Percentiles rank a stretch among this genome's conserved stretches.
Conservation (phyloP, 2,329 filamentous ascomycete genomes). For the Cytospora leucostoma region DNA sequence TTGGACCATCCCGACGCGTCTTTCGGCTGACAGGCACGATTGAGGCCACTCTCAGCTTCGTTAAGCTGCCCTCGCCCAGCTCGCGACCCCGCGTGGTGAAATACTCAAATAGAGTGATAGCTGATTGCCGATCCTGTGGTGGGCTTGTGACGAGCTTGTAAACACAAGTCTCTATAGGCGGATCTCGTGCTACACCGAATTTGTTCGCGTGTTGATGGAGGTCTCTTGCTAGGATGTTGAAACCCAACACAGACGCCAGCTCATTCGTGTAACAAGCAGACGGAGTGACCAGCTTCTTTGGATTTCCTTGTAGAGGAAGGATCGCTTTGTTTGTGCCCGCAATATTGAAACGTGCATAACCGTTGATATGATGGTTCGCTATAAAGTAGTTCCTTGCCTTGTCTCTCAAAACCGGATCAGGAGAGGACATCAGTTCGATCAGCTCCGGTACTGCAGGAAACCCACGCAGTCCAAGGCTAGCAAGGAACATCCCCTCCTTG, state of each 20-base stretch:
- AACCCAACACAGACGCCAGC: conserved; percentile 74
- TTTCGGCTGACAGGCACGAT: conserved; percentile 68
- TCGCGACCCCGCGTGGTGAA: conserved; percentile 77
- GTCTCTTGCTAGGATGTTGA: conserved; percentile 73
- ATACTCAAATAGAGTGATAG: conserved; percentile 77
- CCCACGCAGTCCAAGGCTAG: conserved; percentile 69
- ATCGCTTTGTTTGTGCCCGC: conserved; percentile 58
- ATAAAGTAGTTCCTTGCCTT: conserved; percentile 82
- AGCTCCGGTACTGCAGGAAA: conserved; percentile 74
- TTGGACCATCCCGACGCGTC: conserved; percentile 35
- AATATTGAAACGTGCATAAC: conserved; percentile 68
- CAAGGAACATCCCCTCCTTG: conserved; percentile 74
- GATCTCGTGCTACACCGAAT: conserved; percentile 83
- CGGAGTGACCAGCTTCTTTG: conserved; percentile 67
- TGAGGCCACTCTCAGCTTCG: conserved; percentile 61
- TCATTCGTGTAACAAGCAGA: conserved; percentile 81
- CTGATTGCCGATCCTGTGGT: conserved; percentile 66
- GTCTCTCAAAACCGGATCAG: conserved; percentile 60
- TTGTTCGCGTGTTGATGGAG: conserved; percentile 79
- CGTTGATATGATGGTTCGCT: conserved; percentile 74
- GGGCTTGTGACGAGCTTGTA: conserved; percentile 71
- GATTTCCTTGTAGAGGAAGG: conserved; percentile 72
- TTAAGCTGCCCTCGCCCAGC: conserved; percentile 61
- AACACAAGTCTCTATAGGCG: conserved; percentile 75
- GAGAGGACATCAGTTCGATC: conserved; percentile 72